phyloP scores from a whole-genome alignment of 2,329 filamentous ascomycete genomes.

The Nemania diffusa region DNA sequence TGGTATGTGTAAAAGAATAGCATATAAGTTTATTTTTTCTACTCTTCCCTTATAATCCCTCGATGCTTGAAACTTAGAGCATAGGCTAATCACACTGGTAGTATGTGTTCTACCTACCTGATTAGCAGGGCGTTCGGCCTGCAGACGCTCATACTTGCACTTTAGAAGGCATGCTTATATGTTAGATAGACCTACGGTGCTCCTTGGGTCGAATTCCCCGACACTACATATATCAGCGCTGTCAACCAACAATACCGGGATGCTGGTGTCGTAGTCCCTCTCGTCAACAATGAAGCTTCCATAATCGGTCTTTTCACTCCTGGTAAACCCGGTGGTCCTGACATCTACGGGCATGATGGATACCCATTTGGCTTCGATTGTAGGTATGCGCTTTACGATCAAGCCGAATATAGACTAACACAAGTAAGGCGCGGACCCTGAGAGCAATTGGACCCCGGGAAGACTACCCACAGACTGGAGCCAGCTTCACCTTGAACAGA shows the following conservation, averaged over 20 bases:
- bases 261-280: constrained; percentile 77
- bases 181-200: constrained; percentile 46
- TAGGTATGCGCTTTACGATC: constrained; percentile 13
- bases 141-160: neutral
- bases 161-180: constrained; percentile 8
- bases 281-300: constrained; percentile 58
- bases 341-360: constrained; percentile 64
- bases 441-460: constrained; percentile 39
- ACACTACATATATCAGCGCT: constrained; percentile 67
- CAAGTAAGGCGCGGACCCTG: constrained; percentile 57
- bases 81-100: constrained; percentile 7
- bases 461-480: constrained; percentile 27
- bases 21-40: neutral
- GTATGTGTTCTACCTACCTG: constrained; percentile 20
- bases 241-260: constrained; percentile 61
- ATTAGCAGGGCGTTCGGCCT: neutral
- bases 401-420: neutral
- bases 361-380: constrained; percentile 72
- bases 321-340: constrained; percentile 29
- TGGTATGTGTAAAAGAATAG: constrained; percentile 12
- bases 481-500: constrained; percentile 37
- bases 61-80: neutral
- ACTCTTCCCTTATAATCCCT: neutral
- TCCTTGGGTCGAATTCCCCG: constrained; percentile 67
- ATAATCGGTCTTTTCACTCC: constrained; percentile 31